Evolutionary conservation across 2,329 filamentous ascomycete species (phyloP).

Genomic region (Colletotrichum cuscutae): DNA sequence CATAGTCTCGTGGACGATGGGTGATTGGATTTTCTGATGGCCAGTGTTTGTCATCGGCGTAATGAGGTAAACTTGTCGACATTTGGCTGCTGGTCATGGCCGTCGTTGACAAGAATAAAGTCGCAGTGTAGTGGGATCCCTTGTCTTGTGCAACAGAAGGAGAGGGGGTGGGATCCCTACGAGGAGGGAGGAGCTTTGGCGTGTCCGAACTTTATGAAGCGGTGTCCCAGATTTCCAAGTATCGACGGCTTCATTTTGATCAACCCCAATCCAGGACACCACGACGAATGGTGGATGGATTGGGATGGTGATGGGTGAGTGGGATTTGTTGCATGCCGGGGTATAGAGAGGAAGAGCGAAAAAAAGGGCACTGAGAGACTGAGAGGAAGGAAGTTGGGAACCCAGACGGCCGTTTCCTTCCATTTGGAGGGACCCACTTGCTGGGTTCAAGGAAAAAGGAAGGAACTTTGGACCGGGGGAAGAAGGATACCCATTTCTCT

Average conservation of each 20-base stretch:
- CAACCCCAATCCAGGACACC: neutral
- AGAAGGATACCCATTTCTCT: neutral
- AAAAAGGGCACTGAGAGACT: neutral
- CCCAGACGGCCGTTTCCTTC: conserved; percentile 31
- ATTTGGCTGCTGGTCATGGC: neutral
- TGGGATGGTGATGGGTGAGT: neutral
- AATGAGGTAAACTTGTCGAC: conserved; percentile 23
- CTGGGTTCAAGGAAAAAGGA: conserved; percentile 20
- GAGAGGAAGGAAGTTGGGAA: neutral
- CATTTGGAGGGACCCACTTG: conserved; percentile 12
- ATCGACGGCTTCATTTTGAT: neutral
- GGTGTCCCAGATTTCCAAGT: neutral
- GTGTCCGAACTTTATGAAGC: neutral
- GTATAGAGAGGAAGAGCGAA: conserved; percentile 3
- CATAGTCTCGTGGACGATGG: neutral
- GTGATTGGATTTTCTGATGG: conserved; percentile 3
- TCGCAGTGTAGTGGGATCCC: conserved; percentile 10
- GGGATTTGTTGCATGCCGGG: neutral
- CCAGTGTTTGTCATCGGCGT: conserved; percentile 7
- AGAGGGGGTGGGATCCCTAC: neutral
- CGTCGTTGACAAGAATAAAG: conserved; percentile 11
- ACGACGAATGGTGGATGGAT: neutral
- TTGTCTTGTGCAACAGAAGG: conserved; percentile 19
- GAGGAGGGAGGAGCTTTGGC: neutral
- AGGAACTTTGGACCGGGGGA: conserved; percentile 5